phyloP scores from a whole-genome alignment of 176 grass and related monocot species.

The Saccharum spontaneum region DNA sequence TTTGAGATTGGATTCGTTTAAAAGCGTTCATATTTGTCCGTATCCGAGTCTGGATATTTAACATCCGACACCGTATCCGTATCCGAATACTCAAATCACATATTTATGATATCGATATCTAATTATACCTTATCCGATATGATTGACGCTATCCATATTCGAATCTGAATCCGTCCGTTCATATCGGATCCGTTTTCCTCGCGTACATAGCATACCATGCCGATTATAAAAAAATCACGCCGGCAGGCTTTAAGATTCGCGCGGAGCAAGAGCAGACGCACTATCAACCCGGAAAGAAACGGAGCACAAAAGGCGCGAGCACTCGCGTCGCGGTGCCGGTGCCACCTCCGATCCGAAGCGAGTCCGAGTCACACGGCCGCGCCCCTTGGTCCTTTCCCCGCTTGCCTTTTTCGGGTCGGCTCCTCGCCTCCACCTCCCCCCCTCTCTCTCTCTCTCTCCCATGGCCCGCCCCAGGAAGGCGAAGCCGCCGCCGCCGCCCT shows the following conservation, averaged over 20 bases:
- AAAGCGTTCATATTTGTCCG: too few species aligned
- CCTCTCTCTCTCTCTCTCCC: background rate
- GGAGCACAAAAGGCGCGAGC: background rate
- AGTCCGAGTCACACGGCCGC: conserved; percentile 19
- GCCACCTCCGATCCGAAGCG: background rate
- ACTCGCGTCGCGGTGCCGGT: background rate
- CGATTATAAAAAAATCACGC: background rate
- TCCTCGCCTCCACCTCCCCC: conserved; percentile 22
- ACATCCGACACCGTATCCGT: too few species aligned
- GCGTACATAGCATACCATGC: too few species aligned
- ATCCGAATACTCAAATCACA: too few species aligned
- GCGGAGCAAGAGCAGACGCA: background rate
- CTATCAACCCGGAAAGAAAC: background rate
- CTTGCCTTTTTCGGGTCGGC: conserved; percentile 19
- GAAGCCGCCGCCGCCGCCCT: conserved; percentile 26
- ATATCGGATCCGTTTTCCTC: too few species aligned
- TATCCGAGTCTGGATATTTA: too few species aligned
- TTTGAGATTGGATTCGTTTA: too few species aligned
- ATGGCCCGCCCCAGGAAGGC: conserved; percentile 58
- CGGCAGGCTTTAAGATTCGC: conserved; percentile 12
- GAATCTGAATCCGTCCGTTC: too few species aligned
- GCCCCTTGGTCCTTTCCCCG: background rate
- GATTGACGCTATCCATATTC: too few species aligned
- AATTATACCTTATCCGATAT: too few species aligned
- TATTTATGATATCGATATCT: too few species aligned